A percentile compares a stretch with the other conserved stretches of the same genome.
phyloP scores from a whole-genome alignment of 176 grass and related monocot genomes.

The Triticum dicoccoides region DNA sequence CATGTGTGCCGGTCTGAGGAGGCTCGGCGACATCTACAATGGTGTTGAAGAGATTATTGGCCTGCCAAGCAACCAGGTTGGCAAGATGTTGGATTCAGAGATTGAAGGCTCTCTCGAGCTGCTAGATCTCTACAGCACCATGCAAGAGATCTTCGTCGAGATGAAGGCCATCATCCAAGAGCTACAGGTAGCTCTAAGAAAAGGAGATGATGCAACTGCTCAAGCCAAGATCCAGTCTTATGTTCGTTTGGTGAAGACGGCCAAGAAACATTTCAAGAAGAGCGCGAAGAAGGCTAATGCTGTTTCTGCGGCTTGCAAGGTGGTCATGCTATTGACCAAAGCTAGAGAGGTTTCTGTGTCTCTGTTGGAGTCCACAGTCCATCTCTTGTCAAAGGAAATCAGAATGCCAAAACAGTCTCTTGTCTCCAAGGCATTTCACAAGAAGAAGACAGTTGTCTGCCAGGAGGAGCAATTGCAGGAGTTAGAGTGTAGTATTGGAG shows the following conservation, averaged over 20 bases:
- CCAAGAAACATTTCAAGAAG: slow-evolving; percentile 29
- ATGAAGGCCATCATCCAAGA: slow-evolving; percentile 16
- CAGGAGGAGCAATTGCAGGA: slow-evolving; percentile 19
- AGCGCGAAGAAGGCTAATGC: not conserved
- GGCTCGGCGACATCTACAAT: slow-evolving; percentile 24
- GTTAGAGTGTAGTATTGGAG: slow-evolving; percentile 21
- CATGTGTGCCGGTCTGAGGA: not conserved
- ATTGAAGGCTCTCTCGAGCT: slow-evolving; percentile 33
- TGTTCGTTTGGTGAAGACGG: slow-evolving; percentile 9
- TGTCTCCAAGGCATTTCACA: slow-evolving; percentile 15
- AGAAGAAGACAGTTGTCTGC: slow-evolving; percentile 14
- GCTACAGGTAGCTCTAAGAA: slow-evolving; percentile 21
- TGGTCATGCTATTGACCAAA: slow-evolving; percentile 15
- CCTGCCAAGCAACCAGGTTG: slow-evolving; percentile 11
- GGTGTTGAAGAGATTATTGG: not conserved
- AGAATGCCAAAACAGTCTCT: slow-evolving; percentile 9
- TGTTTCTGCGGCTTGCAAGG: not conserved
- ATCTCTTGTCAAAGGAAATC: slow-evolving; percentile 14
- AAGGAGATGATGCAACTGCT: slow-evolving; percentile 21
- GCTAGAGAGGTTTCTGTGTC: slow-evolving; percentile 23
- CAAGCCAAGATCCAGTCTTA: too few species aligned
- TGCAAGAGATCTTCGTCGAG: slow-evolving; percentile 23
- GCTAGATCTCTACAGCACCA: slow-evolving; percentile 31
- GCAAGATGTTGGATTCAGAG: slow-evolving; percentile 27
- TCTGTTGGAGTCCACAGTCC: not conserved